Base-by-base conservation (phyloP, 164 flowering plant genomes). In the Vitis labrusca region DNA sequence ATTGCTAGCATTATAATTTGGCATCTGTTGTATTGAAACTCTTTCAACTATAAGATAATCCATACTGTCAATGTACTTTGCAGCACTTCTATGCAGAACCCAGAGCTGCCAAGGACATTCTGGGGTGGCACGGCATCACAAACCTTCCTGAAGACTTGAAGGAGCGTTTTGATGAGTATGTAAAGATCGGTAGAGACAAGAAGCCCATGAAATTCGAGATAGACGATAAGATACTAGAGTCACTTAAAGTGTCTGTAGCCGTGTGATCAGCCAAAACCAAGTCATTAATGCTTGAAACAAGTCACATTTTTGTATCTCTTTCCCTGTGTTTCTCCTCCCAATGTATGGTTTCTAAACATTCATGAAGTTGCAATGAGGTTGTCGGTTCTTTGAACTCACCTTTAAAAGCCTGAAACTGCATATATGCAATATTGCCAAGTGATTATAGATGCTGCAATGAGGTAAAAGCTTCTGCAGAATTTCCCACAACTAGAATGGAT, bases 81-180 rank as follows among this genome's bases (percentile, higher is more conserved):
- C 92, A 95, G 99, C 99, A 95, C 78, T 95, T 95, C 80, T 95
- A 93, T 77, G 90, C 98, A 14, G 99, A 95, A 75, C 99, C 98
- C 72, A 82, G 99, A 78, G 93, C 95, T 55, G 98, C 97, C n/a
- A 91, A 95, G 83, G 92, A 90, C 51, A 71, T 89, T 67, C 68
- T 95, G 74, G 95, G 94, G 60, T 95, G 98, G 97, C 63, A 64
- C 2, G 27, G 83, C 54, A 78, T 82, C 47, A 93, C 99, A 44
- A 85, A 91, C 64, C 93, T 95, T 53, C 86, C 92, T 0, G 91
- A 82, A 72, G 99, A 95, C 70, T 76, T 95, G 85, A 93, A 91
- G 82, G 98, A 93, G 73, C 62, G 97, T 66, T 95, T 75, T 72
- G 91, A 84, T 1, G 99, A 95, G 82, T 95, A 95, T 67, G 87